Evolutionary conservation across 2,329 filamentous ascomycete species (phyloP), one percentile per base, ranked within the genome.

Genomic region (Epichloe glyceriae): DNA sequence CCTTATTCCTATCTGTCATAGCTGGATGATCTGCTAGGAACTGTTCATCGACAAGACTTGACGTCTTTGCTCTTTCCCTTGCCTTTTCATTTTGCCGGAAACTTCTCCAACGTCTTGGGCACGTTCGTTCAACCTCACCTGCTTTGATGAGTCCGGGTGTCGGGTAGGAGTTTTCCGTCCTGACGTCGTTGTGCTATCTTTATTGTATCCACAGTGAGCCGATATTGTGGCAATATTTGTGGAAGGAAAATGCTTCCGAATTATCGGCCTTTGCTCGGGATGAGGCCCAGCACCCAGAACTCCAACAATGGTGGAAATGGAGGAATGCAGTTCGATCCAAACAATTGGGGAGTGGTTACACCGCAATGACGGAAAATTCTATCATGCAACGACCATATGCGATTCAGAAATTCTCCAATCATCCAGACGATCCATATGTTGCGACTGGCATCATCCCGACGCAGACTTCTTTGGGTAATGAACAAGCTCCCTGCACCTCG

Each of bases 361-460:
- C 7, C 17, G 10, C 5, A 39, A 26, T 35, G n/a, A 33, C 35
- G 10, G 20, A 30, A 1, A 15, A 17, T 11, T 26, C 20, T 2
- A 22, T 30, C 10, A n/a, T 40, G 17, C 50, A 48, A 48, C 15
- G 38, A 38, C 15, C 30, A 22, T 51, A 48, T 39, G 50, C 50
- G 3, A 43, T 48, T 15, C 45, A 51, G 14, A 47, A 38, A 30
- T 48, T 19, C 22, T 51, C 50, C 3, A 44, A 33, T 11, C 45
- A 47, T 14, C n/a, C 37, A n/a, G 46, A 51, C 26, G 50, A 47
- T 34, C 50, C 50, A 3, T 51, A 47, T 44, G 38, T 47, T 22
- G 38, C 44, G 8, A 20, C 39, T 34, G 50, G 39, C 17, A 47
- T 33, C 20, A 26, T 47, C 22, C 35, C 38, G 30, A 35, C 38